Evolutionary conservation across 805 yeast species (phyloP), one percentile per base, ranked within the genome.

Genomic region (Wickerhamiella spandovensis): DNA sequence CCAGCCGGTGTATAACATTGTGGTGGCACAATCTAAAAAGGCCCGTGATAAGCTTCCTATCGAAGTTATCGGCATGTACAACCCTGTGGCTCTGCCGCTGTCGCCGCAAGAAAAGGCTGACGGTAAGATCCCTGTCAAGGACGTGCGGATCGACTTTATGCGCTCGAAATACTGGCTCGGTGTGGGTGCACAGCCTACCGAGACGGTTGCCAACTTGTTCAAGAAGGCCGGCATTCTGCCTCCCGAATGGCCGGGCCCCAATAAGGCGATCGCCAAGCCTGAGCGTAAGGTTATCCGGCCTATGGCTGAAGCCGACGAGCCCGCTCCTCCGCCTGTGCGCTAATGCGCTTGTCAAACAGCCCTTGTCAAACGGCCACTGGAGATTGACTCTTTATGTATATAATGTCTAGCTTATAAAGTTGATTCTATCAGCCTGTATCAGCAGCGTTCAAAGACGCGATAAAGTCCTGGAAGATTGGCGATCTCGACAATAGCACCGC

Each of bases 121-220:
- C 20, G 84, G 83, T 10, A 63, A 67, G 35, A 68, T 74, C 54
- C 84, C 89, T 12, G 72, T 75, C 46, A 90, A 92, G 64, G 88
- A 88, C 57, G 77, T 90, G 41, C 76, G 81, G 57, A 70, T 92
- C 37, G 97, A 92, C 64, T 88, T 92, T 63, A 79, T 79, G 56
- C 78, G 96, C 60, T 79, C 95, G 5, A 87, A 87, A 65, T 92
- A 92, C 67, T 92, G 98, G 98, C 70, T 92, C 35, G 95, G 96
- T 60, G 95, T 87, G 18, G 98, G 98, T 12, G 97, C 97, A 1
- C 95, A 85, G 64, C 95, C 96, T 6, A 79, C 90, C 22, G 88
- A 83, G 43, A 72, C 92, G 3, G 95, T 90, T 12, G 75, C 79
- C 2, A 78, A 78, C 56, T 69, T 92, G 48, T 76, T 92, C 64